These are phyloP conservation scores for Jaltomata sinuosa DNA, from an alignment of 257 asterid genomes.

Conservation along the genomic window DNA sequence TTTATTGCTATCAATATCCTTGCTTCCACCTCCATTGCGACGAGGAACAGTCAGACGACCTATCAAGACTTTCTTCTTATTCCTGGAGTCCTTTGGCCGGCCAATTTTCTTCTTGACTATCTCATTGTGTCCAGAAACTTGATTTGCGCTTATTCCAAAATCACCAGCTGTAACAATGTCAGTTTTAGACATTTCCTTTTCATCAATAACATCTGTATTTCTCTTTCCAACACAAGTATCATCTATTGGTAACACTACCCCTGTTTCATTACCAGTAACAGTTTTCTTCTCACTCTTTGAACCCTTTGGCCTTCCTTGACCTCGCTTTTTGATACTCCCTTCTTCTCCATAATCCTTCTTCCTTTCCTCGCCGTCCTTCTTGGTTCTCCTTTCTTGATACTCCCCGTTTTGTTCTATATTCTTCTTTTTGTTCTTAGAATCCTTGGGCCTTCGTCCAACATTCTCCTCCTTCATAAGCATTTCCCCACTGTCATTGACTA, in stretches of 20 bases:
- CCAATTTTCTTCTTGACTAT: slow-evolving; percentile 3
- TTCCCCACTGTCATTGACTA: neutral
- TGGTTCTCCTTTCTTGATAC: neutral
- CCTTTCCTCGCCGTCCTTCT: neutral
- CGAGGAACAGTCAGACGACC: neutral
- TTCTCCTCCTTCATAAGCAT: neutral
- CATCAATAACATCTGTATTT: neutral
- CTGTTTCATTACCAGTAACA: neutral
- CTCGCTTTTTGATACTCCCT: neutral
- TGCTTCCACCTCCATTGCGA: neutral
- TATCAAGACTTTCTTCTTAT: slow-evolving; percentile 8
- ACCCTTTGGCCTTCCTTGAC: slow-evolving; percentile 4
- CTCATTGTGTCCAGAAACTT: neutral
- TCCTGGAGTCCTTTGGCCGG: slow-evolving; percentile 9
- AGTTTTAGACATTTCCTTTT: neutral
- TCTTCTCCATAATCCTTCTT: neutral
- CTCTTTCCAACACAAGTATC: neutral
- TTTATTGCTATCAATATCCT: neutral
- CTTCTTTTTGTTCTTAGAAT: slow-evolving; percentile 4
- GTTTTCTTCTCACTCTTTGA: slow-evolving; percentile 7
- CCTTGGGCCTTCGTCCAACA: slow-evolving; percentile 7
- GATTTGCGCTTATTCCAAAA: neutral
- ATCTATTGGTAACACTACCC: neutral
- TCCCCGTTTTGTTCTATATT: neutral
- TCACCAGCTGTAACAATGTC: neutral